phyloP scores from a whole-genome alignment of 2,329 filamentous ascomycete species.

The Cercospora citrullina region DNA sequence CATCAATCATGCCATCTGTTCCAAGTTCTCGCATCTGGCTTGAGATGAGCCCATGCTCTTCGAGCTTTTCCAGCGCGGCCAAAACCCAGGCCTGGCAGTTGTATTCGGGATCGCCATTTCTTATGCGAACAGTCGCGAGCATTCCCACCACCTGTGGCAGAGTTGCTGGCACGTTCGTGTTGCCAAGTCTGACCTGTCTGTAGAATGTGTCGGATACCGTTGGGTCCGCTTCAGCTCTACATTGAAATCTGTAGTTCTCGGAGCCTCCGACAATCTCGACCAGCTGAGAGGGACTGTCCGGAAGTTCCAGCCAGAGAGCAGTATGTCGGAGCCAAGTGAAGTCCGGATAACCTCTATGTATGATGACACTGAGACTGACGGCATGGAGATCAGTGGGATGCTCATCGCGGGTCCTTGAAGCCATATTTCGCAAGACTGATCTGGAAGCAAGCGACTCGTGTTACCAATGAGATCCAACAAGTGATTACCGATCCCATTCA shows the following conservation, averaged over 20 bases:
- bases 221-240: slow-evolving; percentile 1
- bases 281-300: background rate
- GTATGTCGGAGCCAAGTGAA: slow-evolving; percentile 2
- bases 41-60: background rate
- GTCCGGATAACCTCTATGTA: background rate
- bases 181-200: slow-evolving; percentile 16
- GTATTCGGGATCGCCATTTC: slow-evolving; percentile 18
- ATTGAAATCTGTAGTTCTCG: slow-evolving; percentile 15
- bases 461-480: background rate
- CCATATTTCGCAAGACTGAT: background rate
- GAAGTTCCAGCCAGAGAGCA: background rate
- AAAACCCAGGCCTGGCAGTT: slow-evolving; percentile 22
- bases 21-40: slow-evolving; percentile 12
- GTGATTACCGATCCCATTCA: background rate
- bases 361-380: background rate
- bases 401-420: background rate
- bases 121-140: slow-evolving; percentile 14
- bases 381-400: background rate
- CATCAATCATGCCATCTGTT: slow-evolving; percentile 21
- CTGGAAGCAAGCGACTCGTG: background rate
- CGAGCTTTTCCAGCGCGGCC: slow-evolving; percentile 15
- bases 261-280: background rate
- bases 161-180: slow-evolving; percentile 1
- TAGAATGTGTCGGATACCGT: slow-evolving; percentile 18
- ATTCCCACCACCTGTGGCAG: background rate